Evolutionary conservation across 2,329 filamentous ascomycete species (phyloP).

Genomic region (Trichoderma semiorbis): DNA sequence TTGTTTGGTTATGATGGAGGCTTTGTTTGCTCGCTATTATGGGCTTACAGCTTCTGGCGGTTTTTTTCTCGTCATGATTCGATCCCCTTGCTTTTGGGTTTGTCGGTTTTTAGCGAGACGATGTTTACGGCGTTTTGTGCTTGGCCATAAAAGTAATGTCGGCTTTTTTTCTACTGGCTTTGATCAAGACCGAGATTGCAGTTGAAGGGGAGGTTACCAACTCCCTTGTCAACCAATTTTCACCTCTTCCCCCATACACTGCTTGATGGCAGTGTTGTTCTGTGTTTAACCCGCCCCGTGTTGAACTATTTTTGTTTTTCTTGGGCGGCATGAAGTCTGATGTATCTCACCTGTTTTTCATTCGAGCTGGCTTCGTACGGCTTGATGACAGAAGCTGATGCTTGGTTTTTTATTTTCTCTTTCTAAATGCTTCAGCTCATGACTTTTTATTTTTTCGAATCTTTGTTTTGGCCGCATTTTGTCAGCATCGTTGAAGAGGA

Average conservation of each 20-base stretch:
- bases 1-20: not conserved
- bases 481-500: not conserved
- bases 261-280: not conserved
- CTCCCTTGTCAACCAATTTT: not conserved
- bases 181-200: not conserved
- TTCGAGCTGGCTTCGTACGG: not conserved
- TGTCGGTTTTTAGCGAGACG: constrained; percentile 8
- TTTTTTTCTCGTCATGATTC: not conserved
- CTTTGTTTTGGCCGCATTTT: not conserved
- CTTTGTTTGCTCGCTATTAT: not conserved
- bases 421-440: not conserved
- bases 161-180: not conserved
- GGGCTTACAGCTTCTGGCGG: not conserved
- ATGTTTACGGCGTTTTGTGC: constrained; percentile 11
- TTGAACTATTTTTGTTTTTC: not conserved
- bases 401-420: not conserved
- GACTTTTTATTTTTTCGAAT: not conserved
- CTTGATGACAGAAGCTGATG: not conserved
- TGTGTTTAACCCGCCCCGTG: not conserved
- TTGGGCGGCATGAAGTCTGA: constrained; percentile 1
- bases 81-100: constrained; percentile 3
- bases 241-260: not conserved
- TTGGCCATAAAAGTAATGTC: constrained; percentile 16
- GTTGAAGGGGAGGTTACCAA: not conserved
- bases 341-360: constrained; percentile 1